Conservation (phyloP, 495 filamentous ascomycete genomes). For the Poronia punctata region DNA sequence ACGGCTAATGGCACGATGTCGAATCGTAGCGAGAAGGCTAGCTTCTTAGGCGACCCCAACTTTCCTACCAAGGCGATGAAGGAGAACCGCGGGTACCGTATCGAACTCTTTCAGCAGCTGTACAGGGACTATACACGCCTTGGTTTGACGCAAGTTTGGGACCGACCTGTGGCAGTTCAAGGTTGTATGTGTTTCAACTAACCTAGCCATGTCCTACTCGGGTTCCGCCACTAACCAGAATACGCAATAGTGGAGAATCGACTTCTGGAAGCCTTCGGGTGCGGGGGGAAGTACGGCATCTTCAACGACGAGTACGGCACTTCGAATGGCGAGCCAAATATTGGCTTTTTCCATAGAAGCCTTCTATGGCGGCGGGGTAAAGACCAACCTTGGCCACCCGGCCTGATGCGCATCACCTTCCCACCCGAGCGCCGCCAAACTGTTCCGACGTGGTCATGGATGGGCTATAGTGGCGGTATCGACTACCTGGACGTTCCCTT, state of each 20-base stretch:
- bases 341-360: conserved; percentile 9
- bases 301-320: conserved; percentile 7
- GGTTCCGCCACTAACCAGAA: no score
- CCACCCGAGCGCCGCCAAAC: background rate
- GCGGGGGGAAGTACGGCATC: conserved; percentile 10
- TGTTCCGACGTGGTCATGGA: conserved; percentile 23
- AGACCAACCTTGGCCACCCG: background rate
- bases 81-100: conserved; percentile 14
- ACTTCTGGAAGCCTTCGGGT: conserved; percentile 10
- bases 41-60: conserved; percentile 11
- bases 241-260: conserved; percentile 17
- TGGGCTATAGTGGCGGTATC: conserved; percentile 17
- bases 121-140: conserved; percentile 19
- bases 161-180: conserved; percentile 18
- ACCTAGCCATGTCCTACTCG: no score
- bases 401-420: background rate
- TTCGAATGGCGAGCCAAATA: background rate
- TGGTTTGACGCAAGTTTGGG: conserved; percentile 6
- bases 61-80: conserved; percentile 9
- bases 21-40: conserved; percentile 8
- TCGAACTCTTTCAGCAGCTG: conserved; percentile 16
- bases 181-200: no score
- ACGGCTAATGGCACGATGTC: background rate
- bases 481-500: no score
- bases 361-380: conserved; percentile 11